Percentiles rank a stretch among this genome's conserved stretches.
These are phyloP conservation scores for Globisporangium lucens DNA, from an alignment of 352 stramenopile genomes.

Conservation along the genomic window DNA sequence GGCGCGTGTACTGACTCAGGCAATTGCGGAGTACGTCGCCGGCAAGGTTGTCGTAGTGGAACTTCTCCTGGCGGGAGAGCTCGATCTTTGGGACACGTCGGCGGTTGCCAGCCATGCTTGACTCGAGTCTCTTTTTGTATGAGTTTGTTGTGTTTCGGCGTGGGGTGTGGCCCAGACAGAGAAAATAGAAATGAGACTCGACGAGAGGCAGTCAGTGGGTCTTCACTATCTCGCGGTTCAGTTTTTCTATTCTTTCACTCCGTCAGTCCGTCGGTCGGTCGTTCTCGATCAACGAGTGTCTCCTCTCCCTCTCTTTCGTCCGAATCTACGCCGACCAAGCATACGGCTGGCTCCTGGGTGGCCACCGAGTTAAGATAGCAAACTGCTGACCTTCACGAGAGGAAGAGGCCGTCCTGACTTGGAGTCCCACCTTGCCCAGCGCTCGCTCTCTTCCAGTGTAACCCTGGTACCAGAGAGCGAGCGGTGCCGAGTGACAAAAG, in stretches of 20 bases:
- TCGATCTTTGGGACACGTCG: conserved; percentile 1
- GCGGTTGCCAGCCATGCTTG: neutral
- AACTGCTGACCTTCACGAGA: neutral
- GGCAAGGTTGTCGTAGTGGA: conserved; percentile 6
- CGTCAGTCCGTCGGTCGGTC: neutral
- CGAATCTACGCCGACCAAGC: neutral
- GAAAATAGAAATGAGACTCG: conserved; percentile 3
- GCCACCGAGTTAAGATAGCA: neutral
- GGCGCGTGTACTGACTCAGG: neutral
- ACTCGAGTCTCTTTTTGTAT: neutral
- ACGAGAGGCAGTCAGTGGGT: neutral
- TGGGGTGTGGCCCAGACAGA: neutral
- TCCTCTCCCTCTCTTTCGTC: neutral
- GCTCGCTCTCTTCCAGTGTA: conserved; percentile 3
- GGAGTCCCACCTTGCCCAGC: neutral
- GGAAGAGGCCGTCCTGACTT: conserved; percentile 1
- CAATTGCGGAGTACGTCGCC: neutral
- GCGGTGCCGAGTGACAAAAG: neutral
- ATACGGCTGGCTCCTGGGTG: neutral
- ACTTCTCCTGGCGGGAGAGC: conserved; percentile 1
- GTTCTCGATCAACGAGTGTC: neutral
- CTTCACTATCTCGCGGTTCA: neutral
- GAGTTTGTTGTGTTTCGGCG: neutral
- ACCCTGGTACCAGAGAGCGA: neutral
- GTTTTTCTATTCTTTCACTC: neutral